Evolutionary conservation across 805 yeast genomes (phyloP), one percentile per base, ranked within the genome.

Genomic region (Vanderwaltozyma verrucispora): DNA sequence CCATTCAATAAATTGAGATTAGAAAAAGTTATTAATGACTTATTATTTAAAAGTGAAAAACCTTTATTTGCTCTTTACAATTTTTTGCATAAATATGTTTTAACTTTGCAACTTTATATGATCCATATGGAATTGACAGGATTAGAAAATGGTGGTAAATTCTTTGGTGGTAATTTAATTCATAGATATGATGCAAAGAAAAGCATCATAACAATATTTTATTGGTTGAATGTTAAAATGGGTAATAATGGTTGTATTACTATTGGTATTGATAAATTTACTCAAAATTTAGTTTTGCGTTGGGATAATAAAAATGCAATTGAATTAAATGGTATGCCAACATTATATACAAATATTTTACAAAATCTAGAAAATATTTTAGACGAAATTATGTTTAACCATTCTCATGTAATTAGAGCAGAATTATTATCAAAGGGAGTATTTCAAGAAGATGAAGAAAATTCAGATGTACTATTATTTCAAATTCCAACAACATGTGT

Each of bases 321-420:
- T 15, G 44, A 43, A 16, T 41, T 47, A 4, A 37, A 30, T 18
- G 38, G 42, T 8, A 48, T 54, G 34, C 50, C 53, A 8, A 41
- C 45, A n/a, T 41, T 46, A 18, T 51, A 59, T 37, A 40, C 43
- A 13, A 46, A 49, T 35, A 44, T 54, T 21, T 35, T 54, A 30
- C 46, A 44, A 18, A 57, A 58, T 40, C 36, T 59, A 25, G 61
- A 55, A 35, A 46, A 47, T 27, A 51, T 56, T n/a, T 36, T 60
- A 9, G 57, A 57, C 35, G 61, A 58, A 33, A 58, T 56, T 16
- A 58, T 56, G 50, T 59, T 54, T 37, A 58, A 59, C 31, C 64
- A 60, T 39, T 44, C 62, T 2, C 57, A 54, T 36, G 43, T 60
- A 11, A 53, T 60, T 16, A 52, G 56, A 39, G 44, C 55, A 6